Evolutionary conservation across 345 rosid genomes (phyloP).

Genomic region (Sisymbrium irio): DNA sequence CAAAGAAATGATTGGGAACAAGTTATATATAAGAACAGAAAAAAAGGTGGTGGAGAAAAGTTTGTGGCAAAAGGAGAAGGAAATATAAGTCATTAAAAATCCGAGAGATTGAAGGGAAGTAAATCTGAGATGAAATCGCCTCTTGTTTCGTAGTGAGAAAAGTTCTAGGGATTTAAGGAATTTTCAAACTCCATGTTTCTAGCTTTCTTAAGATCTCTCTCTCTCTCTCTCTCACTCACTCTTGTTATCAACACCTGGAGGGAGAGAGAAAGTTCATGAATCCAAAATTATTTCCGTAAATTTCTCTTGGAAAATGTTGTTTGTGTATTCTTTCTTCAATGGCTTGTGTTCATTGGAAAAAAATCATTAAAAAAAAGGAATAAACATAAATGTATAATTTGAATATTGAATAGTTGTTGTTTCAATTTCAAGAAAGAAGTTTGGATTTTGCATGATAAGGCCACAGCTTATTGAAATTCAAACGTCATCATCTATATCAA

Average conservation of each 20-base stretch:
- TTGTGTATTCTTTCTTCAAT: slow-evolving; percentile 6
- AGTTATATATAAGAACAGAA: slow-evolving; percentile 11
- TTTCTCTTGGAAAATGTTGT: slow-evolving; percentile 25
- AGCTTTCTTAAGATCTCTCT: slow-evolving; percentile 41
- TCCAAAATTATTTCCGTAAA: slow-evolving; percentile 34
- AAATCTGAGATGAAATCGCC: slow-evolving; percentile 65
- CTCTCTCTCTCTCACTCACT: slow-evolving; percentile 4
- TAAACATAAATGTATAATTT: neutral
- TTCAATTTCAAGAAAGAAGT: neutral
- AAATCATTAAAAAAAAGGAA: neutral
- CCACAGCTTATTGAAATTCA: neutral
- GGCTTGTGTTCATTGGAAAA: slow-evolving; percentile 3
- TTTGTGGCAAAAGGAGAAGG: slow-evolving; percentile 34
- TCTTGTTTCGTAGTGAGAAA: slow-evolving; percentile 41
- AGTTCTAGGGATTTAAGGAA: slow-evolving; percentile 41
- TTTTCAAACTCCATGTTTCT: slow-evolving; percentile 47
- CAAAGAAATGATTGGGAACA: slow-evolving; percentile 7
- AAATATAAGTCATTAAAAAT: slow-evolving; percentile 45
- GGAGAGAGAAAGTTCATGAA: slow-evolving; percentile 12
- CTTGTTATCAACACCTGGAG: slow-evolving; percentile 24
- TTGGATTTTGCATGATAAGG: neutral
- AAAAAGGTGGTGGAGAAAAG: slow-evolving; percentile 11
- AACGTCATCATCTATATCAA: neutral
- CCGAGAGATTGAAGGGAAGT: slow-evolving; percentile 52
- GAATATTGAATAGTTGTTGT: neutral